Base-by-base conservation (phyloP, 2,329 filamentous ascomycete species). In the Fusarium sulawesiense region DNA sequence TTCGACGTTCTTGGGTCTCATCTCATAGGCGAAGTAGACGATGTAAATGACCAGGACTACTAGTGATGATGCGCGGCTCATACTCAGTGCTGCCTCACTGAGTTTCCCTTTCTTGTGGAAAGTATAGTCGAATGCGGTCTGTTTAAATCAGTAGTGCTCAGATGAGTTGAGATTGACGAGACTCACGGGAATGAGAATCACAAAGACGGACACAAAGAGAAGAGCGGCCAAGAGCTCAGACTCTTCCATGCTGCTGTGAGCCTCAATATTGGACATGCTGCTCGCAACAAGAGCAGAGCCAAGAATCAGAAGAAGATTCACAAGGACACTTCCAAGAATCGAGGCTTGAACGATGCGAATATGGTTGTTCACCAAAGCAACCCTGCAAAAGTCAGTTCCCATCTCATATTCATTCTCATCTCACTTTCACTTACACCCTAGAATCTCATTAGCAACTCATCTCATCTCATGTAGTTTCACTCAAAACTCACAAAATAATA, bases 281-380 rank as follows among this genome's bases (percentile, higher is more conserved):
- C 91, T 91, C 8, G 91, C 81, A 3, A 93, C 79, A 70, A 94
- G 92, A 37, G 90, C 89, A 87, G 93, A 93, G 66, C 92, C 92
- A 50, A 94, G 83, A 70, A 93, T 93, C 42, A 93, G 83, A 6
- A 94, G 82, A 48, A 94, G 78, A 73, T 94, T 94, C 58, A 92
- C 90, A n/a, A 94, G 82, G 59, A 94, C 92, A 2, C 91, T 93
- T 21, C 92, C 92, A 18, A 94, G 83, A 42, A 94, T 83, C 0
- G 92, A 93, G 9, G 92, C 91, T 77, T 93, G 91, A 20, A 94
- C 92, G 63, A 94, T 91, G 29, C 88, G 85, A 50, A 93, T 91
- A 75, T 93, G 89, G 76, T 92, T 84, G 78, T 84, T 82, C 47
- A 78, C 76, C 34, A 84, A 73, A 1, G 82, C 81, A 51, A 83